Conservation (phyloP, 495 filamentous ascomycete genomes). For the Pseudoneurospora amorphoporcata region DNA sequence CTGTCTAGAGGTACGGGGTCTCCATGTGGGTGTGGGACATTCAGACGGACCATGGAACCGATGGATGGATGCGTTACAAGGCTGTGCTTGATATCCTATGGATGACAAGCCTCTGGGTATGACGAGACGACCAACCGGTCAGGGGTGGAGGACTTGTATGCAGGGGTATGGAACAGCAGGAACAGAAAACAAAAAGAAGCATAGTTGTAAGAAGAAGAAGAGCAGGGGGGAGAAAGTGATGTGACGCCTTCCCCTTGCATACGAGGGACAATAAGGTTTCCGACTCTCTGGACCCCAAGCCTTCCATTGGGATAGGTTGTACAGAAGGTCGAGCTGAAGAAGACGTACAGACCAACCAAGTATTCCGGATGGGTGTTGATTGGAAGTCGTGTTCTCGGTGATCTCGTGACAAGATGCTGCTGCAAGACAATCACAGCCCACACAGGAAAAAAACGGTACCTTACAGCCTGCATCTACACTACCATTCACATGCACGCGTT, state of each 20-base stretch:
- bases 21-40: background rate
- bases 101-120: background rate
- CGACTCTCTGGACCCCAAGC: background rate
- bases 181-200: background rate
- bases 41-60: background rate
- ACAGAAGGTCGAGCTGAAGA: background rate
- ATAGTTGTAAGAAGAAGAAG: background rate
- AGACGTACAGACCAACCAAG: background rate
- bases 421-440: background rate
- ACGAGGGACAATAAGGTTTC: background rate
- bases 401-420: background rate
- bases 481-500: background rate
- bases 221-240: background rate
- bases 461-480: background rate
- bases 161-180: background rate
- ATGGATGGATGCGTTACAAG: background rate
- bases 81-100: background rate
- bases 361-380: background rate
- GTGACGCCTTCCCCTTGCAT: background rate
- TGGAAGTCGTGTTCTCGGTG: background rate
- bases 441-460: background rate
- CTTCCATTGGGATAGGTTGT: background rate
- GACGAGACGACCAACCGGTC: background rate
- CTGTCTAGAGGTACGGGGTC: background rate
- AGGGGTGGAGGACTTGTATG: background rate